phyloP scores from a whole-genome alignment of 176 grass and related monocot genomes.

The Avena sativa region DNA sequence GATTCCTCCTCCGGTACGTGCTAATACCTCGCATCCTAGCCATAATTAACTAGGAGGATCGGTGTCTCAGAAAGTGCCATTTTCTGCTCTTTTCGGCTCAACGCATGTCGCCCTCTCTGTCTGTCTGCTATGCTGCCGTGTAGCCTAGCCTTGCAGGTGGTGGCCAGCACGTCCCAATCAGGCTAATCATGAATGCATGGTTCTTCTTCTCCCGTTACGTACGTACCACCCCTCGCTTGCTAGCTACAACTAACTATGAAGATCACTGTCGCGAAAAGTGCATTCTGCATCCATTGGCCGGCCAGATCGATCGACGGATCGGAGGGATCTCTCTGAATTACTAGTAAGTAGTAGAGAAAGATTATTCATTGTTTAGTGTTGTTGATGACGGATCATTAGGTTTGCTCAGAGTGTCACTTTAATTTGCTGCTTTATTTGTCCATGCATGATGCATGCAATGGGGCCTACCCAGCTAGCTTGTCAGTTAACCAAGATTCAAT shows the following conservation, averaged over 20 bases:
- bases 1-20: background rate
- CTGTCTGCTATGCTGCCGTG: no score
- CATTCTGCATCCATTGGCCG: background rate
- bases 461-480: background rate
- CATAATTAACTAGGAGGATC: slow-evolving; percentile 20
- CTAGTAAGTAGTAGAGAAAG: background rate
- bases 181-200: no score
- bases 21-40: background rate
- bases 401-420: slow-evolving; percentile 21
- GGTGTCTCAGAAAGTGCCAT: background rate
- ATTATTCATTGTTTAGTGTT: no score
- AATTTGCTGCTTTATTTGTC: background rate
- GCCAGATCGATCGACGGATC: background rate
- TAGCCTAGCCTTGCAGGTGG: no score
- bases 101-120: no score
- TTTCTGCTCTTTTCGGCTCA: no score
- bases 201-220: no score
- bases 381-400: slow-evolving; percentile 19
- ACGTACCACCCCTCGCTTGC: no score
- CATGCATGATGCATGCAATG: background rate
- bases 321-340: background rate
- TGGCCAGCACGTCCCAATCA: no score
- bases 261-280: background rate
- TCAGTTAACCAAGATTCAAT: background rate
- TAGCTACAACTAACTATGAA: background rate